phyloP scores from a whole-genome alignment of 352 stramenopile genomes.

The Sclerospora graminicola region DNA sequence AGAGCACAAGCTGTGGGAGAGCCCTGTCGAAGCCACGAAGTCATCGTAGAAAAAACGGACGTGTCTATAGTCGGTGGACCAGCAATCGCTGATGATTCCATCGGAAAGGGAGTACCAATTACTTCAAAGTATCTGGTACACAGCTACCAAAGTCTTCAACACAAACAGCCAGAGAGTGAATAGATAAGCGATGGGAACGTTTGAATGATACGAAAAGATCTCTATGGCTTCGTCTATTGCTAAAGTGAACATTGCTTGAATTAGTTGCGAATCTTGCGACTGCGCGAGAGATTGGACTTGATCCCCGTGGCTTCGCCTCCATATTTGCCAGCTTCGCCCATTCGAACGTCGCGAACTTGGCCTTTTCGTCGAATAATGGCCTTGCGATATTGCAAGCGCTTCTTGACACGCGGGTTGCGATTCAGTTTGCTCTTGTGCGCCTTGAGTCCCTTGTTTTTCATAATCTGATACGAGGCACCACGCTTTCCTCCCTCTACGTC shows the following conservation, averaged over 20 bases:
- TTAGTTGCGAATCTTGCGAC: conserved; percentile 87
- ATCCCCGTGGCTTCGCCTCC: conserved; percentile 86
- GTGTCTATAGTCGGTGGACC: background rate
- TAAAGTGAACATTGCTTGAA: background rate
- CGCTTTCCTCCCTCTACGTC: conserved; percentile 78
- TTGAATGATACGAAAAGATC: conserved; percentile 13
- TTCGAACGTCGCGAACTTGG: conserved; percentile 90
- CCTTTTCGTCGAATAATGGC: conserved; percentile 96
- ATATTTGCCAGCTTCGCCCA: conserved; percentile 80
- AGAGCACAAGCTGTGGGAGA: conserved; percentile 85
- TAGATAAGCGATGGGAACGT: background rate
- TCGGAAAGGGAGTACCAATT: conserved; percentile 2
- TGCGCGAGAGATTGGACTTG: conserved; percentile 82
- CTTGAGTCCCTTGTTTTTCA: conserved; percentile 98
- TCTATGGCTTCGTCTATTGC: conserved; percentile 17
- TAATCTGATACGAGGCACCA: conserved; percentile 90
- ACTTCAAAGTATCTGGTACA: too few species aligned
- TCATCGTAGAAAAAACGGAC: conserved; percentile 5
- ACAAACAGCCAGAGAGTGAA: background rate
- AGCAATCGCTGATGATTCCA: background rate
- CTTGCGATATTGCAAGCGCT: conserved; percentile 96
- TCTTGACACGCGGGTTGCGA: conserved; percentile 98
- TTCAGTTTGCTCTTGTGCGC: conserved; percentile 98
- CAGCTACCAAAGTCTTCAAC: conserved; percentile 4
- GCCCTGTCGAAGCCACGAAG: conserved; percentile 36